phyloP scores from a whole-genome alignment of 768 basidiomycete genomes.

The Coprinellus micaceus region DNA sequence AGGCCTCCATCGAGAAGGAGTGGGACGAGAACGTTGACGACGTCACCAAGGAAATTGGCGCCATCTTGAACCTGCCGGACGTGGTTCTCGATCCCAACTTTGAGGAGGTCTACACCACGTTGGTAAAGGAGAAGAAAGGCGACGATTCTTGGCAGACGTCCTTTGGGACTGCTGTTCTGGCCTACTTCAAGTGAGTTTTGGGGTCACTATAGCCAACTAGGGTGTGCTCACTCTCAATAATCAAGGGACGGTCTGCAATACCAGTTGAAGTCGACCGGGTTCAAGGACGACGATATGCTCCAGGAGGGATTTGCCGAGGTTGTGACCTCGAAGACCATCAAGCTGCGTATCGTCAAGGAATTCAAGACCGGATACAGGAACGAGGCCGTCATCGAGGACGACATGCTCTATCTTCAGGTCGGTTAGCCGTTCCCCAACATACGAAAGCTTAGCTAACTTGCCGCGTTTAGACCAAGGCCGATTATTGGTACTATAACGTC shows the following conservation, averaged over 20 bases:
- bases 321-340: conserved; percentile 34
- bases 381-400: conserved; percentile 34
- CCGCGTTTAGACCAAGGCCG: conserved; percentile 19
- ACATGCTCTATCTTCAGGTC: conserved; percentile 35
- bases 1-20: conserved; percentile 29
- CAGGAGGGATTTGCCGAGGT: conserved; percentile 38
- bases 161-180: conserved; percentile 24
- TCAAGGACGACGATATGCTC: conserved; percentile 36
- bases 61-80: conserved; percentile 26
- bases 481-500: conserved; percentile 23
- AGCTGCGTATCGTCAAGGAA: conserved; percentile 33
- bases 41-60: conserved; percentile 24
- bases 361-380: conserved; percentile 22
- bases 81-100: conserved; percentile 37
- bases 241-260: conserved; percentile 28
- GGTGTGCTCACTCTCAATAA: background rate
- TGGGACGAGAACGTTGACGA: conserved; percentile 30
- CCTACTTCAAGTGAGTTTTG: conserved; percentile 29
- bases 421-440: background rate
- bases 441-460: background rate
- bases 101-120: conserved; percentile 28
- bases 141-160: conserved; percentile 25
- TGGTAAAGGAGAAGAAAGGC: conserved; percentile 20
- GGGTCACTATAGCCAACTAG: background rate
- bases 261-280: conserved; percentile 31